Conservation (phyloP, 2,329 filamentous ascomycete genomes). For the Ophiostoma tasmaniense region DNA sequence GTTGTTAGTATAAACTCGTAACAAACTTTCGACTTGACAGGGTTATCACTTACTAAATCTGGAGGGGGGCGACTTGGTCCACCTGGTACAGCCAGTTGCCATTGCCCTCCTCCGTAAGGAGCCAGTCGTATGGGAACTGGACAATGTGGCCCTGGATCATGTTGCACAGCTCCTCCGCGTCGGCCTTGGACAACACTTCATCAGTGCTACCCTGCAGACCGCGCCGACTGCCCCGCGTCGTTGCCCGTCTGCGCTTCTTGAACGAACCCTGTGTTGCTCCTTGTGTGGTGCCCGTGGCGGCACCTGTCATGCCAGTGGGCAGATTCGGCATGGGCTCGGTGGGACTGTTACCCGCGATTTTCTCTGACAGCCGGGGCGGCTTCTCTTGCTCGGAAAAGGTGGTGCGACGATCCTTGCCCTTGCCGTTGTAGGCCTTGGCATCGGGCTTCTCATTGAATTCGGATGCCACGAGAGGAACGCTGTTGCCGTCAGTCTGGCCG, state of each 20-base stretch:
- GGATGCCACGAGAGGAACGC: not conserved
- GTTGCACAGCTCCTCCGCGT: conserved; percentile 73
- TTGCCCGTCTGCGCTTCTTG: conserved; percentile 57
- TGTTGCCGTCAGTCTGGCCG: not conserved
- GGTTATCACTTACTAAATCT: conserved; percentile 58
- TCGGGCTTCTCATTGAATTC: conserved; percentile 14
- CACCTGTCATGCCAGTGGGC: conserved; percentile 11
- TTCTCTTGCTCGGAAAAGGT: conserved; percentile 50
- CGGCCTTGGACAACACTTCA: conserved; percentile 64
- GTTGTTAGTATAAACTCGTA: not conserved
- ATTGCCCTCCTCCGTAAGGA: conserved; percentile 80
- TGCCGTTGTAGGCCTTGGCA: conserved; percentile 22
- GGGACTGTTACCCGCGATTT: conserved; percentile 14
- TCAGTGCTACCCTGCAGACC: conserved; percentile 57
- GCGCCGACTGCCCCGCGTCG: conserved; percentile 59
- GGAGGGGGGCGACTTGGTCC: conserved; percentile 88
- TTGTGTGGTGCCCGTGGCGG: conserved; percentile 21
- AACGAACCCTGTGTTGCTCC: conserved; percentile 35
- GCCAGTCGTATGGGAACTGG: conserved; percentile 92
- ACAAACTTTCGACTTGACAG: not conserved
- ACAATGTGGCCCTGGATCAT: conserved; percentile 84
- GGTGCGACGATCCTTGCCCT: conserved; percentile 34
- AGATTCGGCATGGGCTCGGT: conserved; percentile 13
- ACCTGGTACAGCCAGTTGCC: conserved; percentile 97
- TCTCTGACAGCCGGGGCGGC: conserved; percentile 23